phyloP scores from a whole-genome alignment of 2,329 filamentous ascomycete genomes.

The Sclerotinia sclerotiorum region DNA sequence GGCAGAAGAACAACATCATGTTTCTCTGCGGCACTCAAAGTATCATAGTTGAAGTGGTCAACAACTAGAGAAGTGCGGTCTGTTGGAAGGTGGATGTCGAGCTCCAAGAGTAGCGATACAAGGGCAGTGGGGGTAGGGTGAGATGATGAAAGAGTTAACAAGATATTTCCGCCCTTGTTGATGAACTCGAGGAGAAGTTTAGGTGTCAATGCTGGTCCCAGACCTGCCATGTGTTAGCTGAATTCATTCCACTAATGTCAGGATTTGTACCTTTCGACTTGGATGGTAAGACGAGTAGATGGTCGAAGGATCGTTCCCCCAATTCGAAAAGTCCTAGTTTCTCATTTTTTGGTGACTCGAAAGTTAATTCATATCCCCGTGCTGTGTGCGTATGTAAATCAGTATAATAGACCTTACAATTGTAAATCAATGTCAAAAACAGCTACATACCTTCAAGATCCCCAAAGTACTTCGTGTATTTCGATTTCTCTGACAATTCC shows the following conservation, averaged over 20 bases:
- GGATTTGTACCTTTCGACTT: constrained; percentile 76
- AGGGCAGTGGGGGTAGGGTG: constrained; percentile 69
- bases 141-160: constrained; percentile 77
- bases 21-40: constrained; percentile 69
- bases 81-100: constrained; percentile 83
- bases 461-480: constrained; percentile 78
- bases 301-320: constrained; percentile 87
- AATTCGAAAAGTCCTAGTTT: constrained; percentile 76
- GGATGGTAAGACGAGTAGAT: constrained; percentile 82
- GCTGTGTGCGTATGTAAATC: constrained; percentile 49
- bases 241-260: constrained; percentile 17
- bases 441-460: constrained; percentile 63
- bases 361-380: constrained; percentile 77
- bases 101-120: constrained; percentile 76
- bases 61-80: constrained; percentile 85
- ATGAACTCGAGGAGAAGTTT: constrained; percentile 86
- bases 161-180: constrained; percentile 87
- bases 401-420: constrained; percentile 21
- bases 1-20: constrained; percentile 87
- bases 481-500: constrained; percentile 73
- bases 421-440: constrained; percentile 25
- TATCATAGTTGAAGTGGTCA: constrained; percentile 95
- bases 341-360: constrained; percentile 81
- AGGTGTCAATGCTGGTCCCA: constrained; percentile 84
- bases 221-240: constrained; percentile 52